phyloP scores from a whole-genome alignment of 768 basidiomycete genomes.

The Pisolithus sp. region DNA sequence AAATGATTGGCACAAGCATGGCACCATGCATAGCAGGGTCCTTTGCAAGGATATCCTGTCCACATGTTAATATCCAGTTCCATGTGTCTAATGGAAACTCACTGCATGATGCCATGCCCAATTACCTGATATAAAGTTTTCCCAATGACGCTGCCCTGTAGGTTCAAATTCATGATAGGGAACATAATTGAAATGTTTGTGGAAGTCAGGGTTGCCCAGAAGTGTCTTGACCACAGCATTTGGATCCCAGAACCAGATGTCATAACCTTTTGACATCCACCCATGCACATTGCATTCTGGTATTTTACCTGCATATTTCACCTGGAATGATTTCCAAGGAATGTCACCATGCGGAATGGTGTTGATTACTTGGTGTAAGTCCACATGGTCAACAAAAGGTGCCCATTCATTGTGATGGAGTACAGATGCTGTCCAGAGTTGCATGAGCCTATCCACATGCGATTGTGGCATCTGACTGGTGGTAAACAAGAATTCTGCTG shows the following conservation, averaged over 20 bases:
- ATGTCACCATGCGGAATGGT: background rate
- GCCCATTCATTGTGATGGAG: background rate
- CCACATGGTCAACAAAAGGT: background rate
- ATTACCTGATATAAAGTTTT: background rate
- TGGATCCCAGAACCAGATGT: background rate
- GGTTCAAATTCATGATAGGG: background rate
- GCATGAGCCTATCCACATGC: no score
- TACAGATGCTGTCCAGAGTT: no score
- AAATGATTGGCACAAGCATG: constrained; percentile 4
- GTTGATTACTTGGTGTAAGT: background rate
- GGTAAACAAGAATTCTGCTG: no score
- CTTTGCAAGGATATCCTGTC: constrained; percentile 19
- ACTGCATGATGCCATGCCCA: background rate
- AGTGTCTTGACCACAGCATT: background rate
- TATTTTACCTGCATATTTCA: background rate
- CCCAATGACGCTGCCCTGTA: background rate
- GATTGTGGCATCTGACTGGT: no score
- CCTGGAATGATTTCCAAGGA: background rate
- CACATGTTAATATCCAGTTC: constrained; percentile 21
- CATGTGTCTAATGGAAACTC: background rate
- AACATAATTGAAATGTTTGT: background rate
- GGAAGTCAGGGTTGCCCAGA: background rate
- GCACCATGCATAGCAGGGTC: constrained; percentile 11
- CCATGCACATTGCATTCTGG: background rate
- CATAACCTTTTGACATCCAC: background rate